phyloP scores from a whole-genome alignment of 2,329 filamentous ascomycete species.

The Ceratocystiopsis minuta region DNA sequence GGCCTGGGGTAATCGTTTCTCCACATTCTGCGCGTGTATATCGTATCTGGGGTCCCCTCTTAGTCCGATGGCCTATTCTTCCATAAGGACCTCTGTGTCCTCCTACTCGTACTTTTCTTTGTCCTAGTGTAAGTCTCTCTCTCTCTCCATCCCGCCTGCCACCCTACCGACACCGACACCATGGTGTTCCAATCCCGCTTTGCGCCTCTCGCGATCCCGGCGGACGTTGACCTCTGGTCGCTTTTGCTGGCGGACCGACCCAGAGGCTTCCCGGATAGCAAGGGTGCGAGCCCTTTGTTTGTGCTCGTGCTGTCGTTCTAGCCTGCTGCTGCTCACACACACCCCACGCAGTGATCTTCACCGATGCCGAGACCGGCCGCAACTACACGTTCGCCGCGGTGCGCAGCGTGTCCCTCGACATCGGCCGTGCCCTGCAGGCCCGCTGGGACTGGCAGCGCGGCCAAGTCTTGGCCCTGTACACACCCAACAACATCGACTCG shows the following conservation, averaged over 20 bases:
- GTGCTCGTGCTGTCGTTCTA: no score
- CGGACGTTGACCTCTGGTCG: conserved; percentile 53
- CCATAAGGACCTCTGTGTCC: no score
- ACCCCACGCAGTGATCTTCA: conserved; percentile 46
- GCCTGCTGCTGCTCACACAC: no score
- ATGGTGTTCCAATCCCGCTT: conserved; percentile 60
- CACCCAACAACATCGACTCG: conserved; percentile 74
- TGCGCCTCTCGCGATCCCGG: conserved; percentile 48
- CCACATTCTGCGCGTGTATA: no score
- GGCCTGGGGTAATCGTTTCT: no score
- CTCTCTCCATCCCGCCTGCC: no score
- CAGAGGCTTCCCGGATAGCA: conserved; percentile 48
- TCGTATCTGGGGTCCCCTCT: no score
- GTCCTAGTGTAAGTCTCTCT: no score
- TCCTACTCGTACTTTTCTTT: no score
- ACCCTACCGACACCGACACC: conserved; percentile 7
- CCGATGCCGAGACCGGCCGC: conserved; percentile 51
- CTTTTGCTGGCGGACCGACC: conserved; percentile 57
- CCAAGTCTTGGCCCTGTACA: conserved; percentile 67
- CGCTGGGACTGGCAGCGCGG: conserved; percentile 64
- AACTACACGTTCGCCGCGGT: conserved; percentile 55
- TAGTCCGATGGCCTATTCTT: no score
- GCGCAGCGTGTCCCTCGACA: conserved; percentile 47
- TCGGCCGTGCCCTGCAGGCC: conserved; percentile 62
- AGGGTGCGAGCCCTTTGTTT: no score